Conservation (phyloP, 2,329 filamentous ascomycete species). For the Cercospora citrullina region DNA sequence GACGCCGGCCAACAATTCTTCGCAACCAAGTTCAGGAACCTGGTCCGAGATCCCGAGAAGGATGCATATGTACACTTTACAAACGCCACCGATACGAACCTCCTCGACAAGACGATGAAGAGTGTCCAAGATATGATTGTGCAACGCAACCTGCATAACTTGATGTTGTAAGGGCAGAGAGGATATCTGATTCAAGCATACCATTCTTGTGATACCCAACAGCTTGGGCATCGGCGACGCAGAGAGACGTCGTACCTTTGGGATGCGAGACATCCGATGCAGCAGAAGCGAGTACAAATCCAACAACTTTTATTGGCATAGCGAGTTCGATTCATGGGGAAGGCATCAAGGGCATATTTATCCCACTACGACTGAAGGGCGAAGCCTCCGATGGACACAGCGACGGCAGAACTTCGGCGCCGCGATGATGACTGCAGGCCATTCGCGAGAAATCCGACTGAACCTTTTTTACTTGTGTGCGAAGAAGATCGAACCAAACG, state of each 20-base stretch:
- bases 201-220: conserved; percentile 16
- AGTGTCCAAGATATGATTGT: conserved; percentile 57
- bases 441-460: neutral
- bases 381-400: neutral
- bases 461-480: neutral
- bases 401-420: conserved; percentile 6
- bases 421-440: neutral
- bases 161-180: conserved; percentile 45
- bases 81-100: conserved; percentile 54
- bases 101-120: conserved; percentile 54
- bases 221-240: conserved; percentile 12
- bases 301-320: conserved; percentile 9
- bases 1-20: conserved; percentile 53
- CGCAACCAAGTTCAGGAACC: conserved; percentile 53
- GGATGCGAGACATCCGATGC: conserved; percentile 4
- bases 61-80: conserved; percentile 56
- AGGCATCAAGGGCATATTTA: neutral
- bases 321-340: conserved; percentile 14
- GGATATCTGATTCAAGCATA: conserved; percentile 2
- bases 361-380: neutral
- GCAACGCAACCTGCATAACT: conserved; percentile 53
- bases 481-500: neutral
- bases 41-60: conserved; percentile 52
- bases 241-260: neutral
- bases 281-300: neutral